Evolutionary conservation across 2,329 filamentous ascomycete species (phyloP), one percentile per base, ranked within the genome.

Genomic region (Elsinoe arachidis): DNA sequence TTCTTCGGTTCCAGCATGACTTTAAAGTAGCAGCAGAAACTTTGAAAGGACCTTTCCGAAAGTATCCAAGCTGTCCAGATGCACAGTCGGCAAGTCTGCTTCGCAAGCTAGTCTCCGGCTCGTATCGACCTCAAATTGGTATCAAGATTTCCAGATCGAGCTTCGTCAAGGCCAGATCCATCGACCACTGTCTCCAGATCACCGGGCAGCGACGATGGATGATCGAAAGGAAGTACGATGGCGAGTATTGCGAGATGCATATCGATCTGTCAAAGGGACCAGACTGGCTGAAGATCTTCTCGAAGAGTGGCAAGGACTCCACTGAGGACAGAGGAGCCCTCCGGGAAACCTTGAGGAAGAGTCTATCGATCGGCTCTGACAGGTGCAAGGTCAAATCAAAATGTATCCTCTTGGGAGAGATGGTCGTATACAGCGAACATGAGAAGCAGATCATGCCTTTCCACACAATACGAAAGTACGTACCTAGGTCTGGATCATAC

Each of bases 231-330:
- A 95, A 95, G 67, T 82, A 95, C 60, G 90, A 95, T 64, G 90
- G 11, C 7, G 90, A 96, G 69, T 96, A 93, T 63, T 95, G 88
- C 63, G 90, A 96, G 68, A 83, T 96, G 30, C 90, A 96, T 65
- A 75, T 96, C 38, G 83, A 95, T 65, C 73, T 88, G 5, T 74
- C 74, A 7, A 82, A 80, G 52, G 73, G 73, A 5, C 47, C 67
- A 58, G 67, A 78, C 1, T 80, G 77, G 49, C 82, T 95, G 26
- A 85, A 86, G 61, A 92, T 96, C 30, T 96, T 93, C 67, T 95
- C 90, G 9, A 96, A 96, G 68, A 93, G 89, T 65, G 89, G 90
- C 58, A 95, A 93, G 67, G 88, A 96, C 63, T 92, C 90, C 44
- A 96, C 90, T 0, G 67, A 73, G 54, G 90, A 95, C 68, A 80